These are phyloP conservation scores for Berkeleyomyces rouxiae DNA, from an alignment of 2,329 filamentous ascomycete species.

Conservation along the genomic window DNA sequence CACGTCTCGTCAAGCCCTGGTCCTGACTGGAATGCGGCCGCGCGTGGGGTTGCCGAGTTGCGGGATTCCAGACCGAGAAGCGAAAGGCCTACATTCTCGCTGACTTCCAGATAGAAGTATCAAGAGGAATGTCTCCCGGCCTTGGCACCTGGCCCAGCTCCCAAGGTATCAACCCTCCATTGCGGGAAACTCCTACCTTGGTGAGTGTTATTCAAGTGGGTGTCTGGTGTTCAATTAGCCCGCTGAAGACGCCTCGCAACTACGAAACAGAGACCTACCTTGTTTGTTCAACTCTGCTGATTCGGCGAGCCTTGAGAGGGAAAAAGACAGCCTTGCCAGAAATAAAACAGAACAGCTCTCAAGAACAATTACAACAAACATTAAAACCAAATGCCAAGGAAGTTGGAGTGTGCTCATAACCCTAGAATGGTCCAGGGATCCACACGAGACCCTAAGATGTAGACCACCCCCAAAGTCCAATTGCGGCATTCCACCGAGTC, in stretches of 20 bases:
- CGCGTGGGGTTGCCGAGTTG: constrained; percentile 1
- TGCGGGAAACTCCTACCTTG: neutral
- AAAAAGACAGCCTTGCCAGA: no score
- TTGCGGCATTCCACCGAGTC: neutral
- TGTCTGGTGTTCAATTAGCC: neutral
- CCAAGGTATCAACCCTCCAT: neutral
- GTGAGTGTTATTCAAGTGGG: neutral
- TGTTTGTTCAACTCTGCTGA: no score
- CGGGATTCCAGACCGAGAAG: constrained; percentile 1
- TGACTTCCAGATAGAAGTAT: neutral
- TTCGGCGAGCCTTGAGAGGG: no score
- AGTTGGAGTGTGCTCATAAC: neutral
- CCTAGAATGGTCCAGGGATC: neutral
- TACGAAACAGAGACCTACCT: no score
- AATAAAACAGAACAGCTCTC: neutral
- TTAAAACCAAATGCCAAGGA: neutral
- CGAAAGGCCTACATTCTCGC: neutral
- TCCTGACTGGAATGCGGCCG: neutral
- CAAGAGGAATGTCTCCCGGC: neutral
- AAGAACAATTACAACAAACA: neutral
- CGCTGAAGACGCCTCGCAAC: no score
- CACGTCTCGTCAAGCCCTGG: neutral
- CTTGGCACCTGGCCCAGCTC: neutral
- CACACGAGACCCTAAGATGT: neutral
- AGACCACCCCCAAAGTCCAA: neutral